Evolutionary conservation across 2,329 filamentous ascomycete genomes (phyloP), one percentile per base, ranked within the genome.

Genomic region (Aspergillus melleus): DNA sequence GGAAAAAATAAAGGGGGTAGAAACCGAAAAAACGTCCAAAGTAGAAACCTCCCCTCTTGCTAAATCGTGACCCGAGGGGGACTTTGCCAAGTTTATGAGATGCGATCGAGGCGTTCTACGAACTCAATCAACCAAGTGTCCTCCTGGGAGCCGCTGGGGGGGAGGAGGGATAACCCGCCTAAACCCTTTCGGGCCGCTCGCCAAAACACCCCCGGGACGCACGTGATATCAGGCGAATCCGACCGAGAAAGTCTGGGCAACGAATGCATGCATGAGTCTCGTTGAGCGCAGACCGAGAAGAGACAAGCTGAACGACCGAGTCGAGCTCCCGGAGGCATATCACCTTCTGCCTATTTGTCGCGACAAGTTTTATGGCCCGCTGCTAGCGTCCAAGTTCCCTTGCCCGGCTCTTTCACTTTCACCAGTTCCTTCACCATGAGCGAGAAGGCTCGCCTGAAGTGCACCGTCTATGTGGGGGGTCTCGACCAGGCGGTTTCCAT

Each of bases 401-500:
- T 32, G 9, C 24, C 61, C 36, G 36, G 36, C 36, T n/a, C 16
- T 42, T 42, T n/a, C 36, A 16, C 16, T n/a, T 42, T n/a, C 54
- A 64, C 62, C 53, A 61, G 22, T 47, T 26, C 32, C 12, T 50
- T 49, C 73, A 80, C 58, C 60, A 96, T 97, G 91, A 88, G 91
- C 32, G 92, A 97, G 75, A 82, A 88, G 55, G 70, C 90, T 54
- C 88, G 94, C 63, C 88, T 94, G 78, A 97, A 96, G 78, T 88
- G 91, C 50, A 99, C 95, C 11, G 84, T 99, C 63, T 96, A 96
- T 74, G 91, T 99, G 54, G 93, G 93, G 64, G 94, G 94, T 32
- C 86, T 99, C 54, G 88, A 95, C 66, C 86, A 89, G 63, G 83
- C 87, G 54, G 92, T 96, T 60, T 94, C 89, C 12, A 81, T 83